Evolutionary conservation across 495 filamentous ascomycete species (phyloP).

Genomic region (Amorphotheca resinae): DNA sequence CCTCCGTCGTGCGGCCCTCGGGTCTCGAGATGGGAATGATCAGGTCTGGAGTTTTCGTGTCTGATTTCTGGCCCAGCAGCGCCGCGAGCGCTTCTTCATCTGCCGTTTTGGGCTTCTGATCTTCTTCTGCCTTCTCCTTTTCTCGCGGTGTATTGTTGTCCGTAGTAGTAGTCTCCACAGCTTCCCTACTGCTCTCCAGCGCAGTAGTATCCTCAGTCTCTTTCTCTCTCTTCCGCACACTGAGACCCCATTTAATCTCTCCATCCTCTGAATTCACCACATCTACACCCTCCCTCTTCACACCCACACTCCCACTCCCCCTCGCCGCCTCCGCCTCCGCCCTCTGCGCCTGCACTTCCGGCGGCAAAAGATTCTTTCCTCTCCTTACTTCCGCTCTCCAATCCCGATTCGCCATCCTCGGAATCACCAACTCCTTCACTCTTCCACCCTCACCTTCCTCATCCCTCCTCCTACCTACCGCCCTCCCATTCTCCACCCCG

Average conservation of each 20-base stretch:
- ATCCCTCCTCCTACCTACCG: conserved; percentile 19
- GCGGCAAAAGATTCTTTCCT: conserved; percentile 36
- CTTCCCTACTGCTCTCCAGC: background rate
- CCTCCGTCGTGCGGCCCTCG: conserved; percentile 37
- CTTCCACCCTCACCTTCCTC: conserved; percentile 19
- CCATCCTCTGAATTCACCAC: conserved; percentile 24
- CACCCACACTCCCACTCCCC: conserved; percentile 11
- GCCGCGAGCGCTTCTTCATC: conserved; percentile 76
- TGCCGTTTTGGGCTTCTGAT: conserved; percentile 32
- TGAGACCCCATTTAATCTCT: conserved; percentile 18
- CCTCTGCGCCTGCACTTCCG: conserved; percentile 33
- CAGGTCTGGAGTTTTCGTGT: conserved; percentile 40
- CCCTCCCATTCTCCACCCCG: conserved; percentile 6
- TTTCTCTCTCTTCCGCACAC: conserved; percentile 18
- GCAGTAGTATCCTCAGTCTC: background rate
- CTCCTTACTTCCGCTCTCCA: conserved; percentile 50
- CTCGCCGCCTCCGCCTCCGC: conserved; percentile 6
- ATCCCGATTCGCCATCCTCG: conserved; percentile 52
- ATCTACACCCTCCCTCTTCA: conserved; percentile 19
- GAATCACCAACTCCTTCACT: conserved; percentile 46
- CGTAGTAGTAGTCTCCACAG: conserved; percentile 20
- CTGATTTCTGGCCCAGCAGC: conserved; percentile 47
- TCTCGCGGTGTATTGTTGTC: conserved; percentile 19
- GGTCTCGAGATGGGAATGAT: conserved; percentile 39
- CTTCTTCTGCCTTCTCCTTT: background rate